phyloP scores from a whole-genome alignment of 225 moss, liverwort and hornwort genomes.

The Marchantia polymorpha region DNA sequence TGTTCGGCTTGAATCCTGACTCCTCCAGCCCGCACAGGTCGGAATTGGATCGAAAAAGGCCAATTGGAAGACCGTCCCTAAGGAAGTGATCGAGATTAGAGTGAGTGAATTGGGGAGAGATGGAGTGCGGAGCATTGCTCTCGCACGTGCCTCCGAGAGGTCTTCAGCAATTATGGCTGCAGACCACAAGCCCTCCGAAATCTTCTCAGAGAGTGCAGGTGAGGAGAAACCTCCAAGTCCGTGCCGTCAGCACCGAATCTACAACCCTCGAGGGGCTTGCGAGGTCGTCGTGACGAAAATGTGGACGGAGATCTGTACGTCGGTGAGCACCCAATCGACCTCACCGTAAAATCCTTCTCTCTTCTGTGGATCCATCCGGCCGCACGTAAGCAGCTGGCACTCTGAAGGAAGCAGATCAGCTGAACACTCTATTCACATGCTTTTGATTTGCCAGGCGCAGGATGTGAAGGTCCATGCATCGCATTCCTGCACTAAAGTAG shows the following conservation, averaged over 20 bases:
- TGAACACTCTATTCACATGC: background rate
- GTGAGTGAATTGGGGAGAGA: background rate
- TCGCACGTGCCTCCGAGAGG: background rate
- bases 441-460: no score
- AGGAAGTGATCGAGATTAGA: background rate
- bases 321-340: conserved; percentile 22
- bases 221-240: conserved; percentile 13
- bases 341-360: background rate
- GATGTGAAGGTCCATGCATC: background rate
- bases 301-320: conserved; percentile 51
- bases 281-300: conserved; percentile 41
- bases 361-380: background rate
- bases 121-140: background rate
- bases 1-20: no score
- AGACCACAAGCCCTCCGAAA: background rate
- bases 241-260: conserved; percentile 29
- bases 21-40: no score
- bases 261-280: conserved; percentile 16
- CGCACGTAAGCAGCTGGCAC: background rate
- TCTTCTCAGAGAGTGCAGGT: background rate
- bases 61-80: no score
- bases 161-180: no score
- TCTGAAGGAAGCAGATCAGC: background rate
- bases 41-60: no score
- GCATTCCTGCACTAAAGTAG: background rate